Evolutionary conservation across 352 stramenopile genomes (phyloP), one percentile per base, ranked within the genome.

Genomic region (Pseudoperonospora humuli): DNA sequence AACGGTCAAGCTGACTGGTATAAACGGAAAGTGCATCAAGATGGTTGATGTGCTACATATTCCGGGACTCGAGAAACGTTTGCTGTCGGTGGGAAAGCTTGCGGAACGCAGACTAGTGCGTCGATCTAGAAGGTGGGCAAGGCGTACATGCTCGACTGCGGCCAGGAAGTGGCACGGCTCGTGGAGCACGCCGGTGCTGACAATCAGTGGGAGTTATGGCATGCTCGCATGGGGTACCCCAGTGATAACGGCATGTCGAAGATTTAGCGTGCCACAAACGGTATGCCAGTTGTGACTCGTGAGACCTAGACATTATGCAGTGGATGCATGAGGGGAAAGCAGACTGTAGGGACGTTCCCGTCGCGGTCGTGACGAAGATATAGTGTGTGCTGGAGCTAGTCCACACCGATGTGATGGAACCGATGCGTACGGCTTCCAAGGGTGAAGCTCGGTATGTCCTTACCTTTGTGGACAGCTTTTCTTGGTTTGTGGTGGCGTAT

Each of bases 11-110:
- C 14, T 36, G 14, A 36, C 31, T 2, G 31, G 13, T 3, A 36
- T 19, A 10, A 6, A 36, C 10, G 31, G 31, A 10, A 36, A 36
- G 7, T 14, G 15, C 31, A 36, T 36, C 19, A 21, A 14, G 13
- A 19, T 36, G 31, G 10, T 36, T 5, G 31, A 36, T 14, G 31
- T 36, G 3, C 15, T 59, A 0, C 20, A 52, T 37, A 54, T 64
- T 17, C 49, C 55, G 9, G 45, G 37, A 23, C 32, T 64, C 8
- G 43, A 59, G 29, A 32, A 33, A 34, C 43, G 28, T 5, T 17
- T 64, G 11, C 37, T 64, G 17, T 59, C 49, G 1, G 14, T 65
- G 14, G 7, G 37, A 18, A 61, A 57, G 24, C 39, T 61, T 3
- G 25, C 53, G 1, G 19, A 34, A 28, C 24, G 35, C 5, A 20